phyloP scores from a whole-genome alignment of 1,284 basidiomycete species.

The Retiboletus flavoniger region DNA sequence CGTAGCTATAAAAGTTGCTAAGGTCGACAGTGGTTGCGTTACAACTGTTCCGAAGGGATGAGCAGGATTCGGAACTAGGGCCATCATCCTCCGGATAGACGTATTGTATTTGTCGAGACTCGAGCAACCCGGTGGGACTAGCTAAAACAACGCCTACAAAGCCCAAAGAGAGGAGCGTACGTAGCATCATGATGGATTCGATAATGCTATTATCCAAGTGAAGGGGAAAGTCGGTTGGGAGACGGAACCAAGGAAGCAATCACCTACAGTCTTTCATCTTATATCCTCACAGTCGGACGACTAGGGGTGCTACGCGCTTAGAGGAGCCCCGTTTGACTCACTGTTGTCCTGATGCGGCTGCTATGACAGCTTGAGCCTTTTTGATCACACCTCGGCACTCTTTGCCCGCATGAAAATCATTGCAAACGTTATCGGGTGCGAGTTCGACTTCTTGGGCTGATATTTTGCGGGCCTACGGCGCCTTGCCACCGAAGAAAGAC shows the following conservation, averaged over 20 bases:
- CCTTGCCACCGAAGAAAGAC: not conserved
- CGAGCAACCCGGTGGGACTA: slow-evolving; percentile 1
- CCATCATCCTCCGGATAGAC: not conserved
- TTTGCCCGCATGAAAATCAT: not conserved
- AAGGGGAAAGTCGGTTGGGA: not conserved
- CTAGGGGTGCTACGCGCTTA: no score
- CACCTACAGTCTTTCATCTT: not conserved
- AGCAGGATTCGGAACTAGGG: slow-evolving; percentile 7
- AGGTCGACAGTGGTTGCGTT: slow-evolving; percentile 19
- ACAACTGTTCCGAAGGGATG: slow-evolving; percentile 22
- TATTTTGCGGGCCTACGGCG: not conserved
- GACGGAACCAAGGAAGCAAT: not conserved
- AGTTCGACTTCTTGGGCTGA: no score
- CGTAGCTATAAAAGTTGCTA: slow-evolving; percentile 22
- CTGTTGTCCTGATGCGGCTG: not conserved
- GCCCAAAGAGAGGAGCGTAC: slow-evolving; percentile 1
- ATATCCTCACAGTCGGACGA: not conserved
- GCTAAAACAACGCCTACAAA: slow-evolving; percentile 6
- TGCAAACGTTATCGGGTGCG: not conserved
- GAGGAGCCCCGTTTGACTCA: no score
- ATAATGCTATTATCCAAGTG: not conserved
- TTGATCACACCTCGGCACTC: slow-evolving; percentile 1
- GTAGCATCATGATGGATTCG: slow-evolving; percentile 1
- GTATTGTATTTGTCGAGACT: slow-evolving; percentile 17
- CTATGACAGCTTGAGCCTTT: not conserved